A percentile compares a stretch with the other conserved stretches of the same genome.
These are phyloP conservation scores for Termitomyces sp. DNA, from an alignment of 768 basidiomycete genomes.

Conservation along the genomic window DNA sequence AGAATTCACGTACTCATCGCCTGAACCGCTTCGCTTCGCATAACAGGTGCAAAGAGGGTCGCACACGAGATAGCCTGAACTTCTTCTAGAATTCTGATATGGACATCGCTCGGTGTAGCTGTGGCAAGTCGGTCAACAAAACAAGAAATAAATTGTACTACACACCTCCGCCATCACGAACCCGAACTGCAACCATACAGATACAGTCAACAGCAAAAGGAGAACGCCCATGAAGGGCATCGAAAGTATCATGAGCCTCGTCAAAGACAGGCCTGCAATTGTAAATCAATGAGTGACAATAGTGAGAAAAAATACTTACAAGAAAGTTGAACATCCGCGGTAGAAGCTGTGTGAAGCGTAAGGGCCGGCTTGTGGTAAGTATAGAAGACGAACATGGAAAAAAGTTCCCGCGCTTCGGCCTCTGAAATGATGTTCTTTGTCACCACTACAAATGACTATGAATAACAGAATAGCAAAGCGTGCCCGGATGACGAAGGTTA, in stretches of 20 bases:
- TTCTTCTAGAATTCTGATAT: constrained; percentile 71
- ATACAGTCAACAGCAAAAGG: constrained; percentile 92
- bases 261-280: constrained; percentile 74
- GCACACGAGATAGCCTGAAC: constrained; percentile 82
- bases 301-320: constrained; percentile 26
- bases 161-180: constrained; percentile 85
- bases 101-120: constrained; percentile 74
- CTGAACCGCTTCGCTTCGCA: constrained; percentile 83
- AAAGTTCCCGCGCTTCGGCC: constrained; percentile 78
- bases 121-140: constrained; percentile 8
- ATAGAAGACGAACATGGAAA: constrained; percentile 60
- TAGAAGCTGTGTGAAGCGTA: constrained; percentile 58
- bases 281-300: neutral
- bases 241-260: constrained; percentile 74
- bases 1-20: constrained; percentile 70
- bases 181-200: constrained; percentile 88
- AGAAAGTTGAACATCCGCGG: constrained; percentile 86
- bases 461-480: constrained; percentile 6
- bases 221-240: constrained; percentile 79
- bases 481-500: constrained; percentile 20
- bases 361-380: constrained; percentile 7
- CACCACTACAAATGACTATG: constrained; percentile 48
- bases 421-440: constrained; percentile 79
- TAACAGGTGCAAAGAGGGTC: constrained; percentile 82
- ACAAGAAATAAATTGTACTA: neutral